These are phyloP conservation scores for Neophaeococcomyces mojaviensis DNA, from an alignment of 2,329 filamentous ascomycete species.

Conservation along the genomic window DNA sequence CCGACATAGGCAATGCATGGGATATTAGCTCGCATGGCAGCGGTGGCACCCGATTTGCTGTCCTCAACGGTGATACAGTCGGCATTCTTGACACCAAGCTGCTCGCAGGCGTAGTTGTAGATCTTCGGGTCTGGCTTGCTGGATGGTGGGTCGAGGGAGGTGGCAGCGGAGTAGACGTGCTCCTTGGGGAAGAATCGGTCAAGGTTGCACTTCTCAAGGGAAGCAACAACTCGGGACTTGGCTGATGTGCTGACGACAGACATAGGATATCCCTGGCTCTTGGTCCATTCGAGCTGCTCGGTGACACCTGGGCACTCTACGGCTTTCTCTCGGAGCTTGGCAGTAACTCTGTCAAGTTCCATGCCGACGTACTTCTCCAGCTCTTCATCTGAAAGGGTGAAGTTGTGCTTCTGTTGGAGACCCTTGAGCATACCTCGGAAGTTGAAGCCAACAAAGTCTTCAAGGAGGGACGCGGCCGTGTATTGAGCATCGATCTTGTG, in stretches of 20 bases:
- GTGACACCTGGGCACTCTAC: slow-evolving; percentile 63
- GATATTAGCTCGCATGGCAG: slow-evolving; percentile 70
- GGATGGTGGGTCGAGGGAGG: slow-evolving; percentile 68
- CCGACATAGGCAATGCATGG: slow-evolving; percentile 80
- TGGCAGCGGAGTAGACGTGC: slow-evolving; percentile 75
- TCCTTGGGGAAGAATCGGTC: slow-evolving; percentile 70
- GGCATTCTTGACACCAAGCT: slow-evolving; percentile 62
- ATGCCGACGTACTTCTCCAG: slow-evolving; percentile 66
- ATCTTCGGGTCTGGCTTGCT: slow-evolving; percentile 92
- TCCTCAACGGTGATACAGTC: slow-evolving; percentile 82
- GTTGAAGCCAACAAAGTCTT: slow-evolving; percentile 89
- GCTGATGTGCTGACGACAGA: slow-evolving; percentile 78
- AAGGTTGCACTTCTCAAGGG: slow-evolving; percentile 72
- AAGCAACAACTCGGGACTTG: slow-evolving; percentile 69
- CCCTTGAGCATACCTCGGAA: slow-evolving; percentile 72
- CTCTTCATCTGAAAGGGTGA: slow-evolving; percentile 61
- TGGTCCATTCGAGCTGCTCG: slow-evolving; percentile 60
- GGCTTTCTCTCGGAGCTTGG: slow-evolving; percentile 65
- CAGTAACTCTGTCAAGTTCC: slow-evolving; percentile 79
- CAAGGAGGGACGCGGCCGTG: slow-evolving; percentile 70
- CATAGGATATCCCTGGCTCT: slow-evolving; percentile 58
- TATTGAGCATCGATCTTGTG: slow-evolving; percentile 62
- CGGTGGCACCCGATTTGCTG: slow-evolving; percentile 77
- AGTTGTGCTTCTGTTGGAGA: slow-evolving; percentile 70
- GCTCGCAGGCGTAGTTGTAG: slow-evolving; percentile 71